These are phyloP conservation scores for Kwoniella mangroviensis DNA, from an alignment of 768 basidiomycete genomes.

Conservation along the genomic window DNA sequence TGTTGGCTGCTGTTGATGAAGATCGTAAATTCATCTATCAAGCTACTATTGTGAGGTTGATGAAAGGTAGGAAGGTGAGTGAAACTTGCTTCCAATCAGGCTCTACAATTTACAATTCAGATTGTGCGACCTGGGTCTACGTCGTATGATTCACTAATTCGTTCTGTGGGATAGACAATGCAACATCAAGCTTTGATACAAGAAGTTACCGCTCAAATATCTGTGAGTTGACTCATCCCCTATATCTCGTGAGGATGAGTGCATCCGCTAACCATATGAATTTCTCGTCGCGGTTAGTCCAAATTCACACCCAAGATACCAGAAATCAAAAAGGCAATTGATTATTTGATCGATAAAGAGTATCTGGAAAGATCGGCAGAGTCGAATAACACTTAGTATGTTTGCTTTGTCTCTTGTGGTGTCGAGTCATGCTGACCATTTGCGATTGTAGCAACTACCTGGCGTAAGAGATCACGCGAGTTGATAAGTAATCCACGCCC, in stretches of 20 bases:
- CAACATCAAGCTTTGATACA: constrained; percentile 57
- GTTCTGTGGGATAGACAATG: constrained; percentile 50
- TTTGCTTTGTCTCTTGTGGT: no score
- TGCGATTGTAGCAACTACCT: constrained; percentile 34
- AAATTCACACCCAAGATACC: constrained; percentile 78
- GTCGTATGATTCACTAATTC: background rate
- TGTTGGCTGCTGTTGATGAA: constrained; percentile 92
- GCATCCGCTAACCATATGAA: no score
- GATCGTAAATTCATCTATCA: constrained; percentile 96
- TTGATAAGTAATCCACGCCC: no score
- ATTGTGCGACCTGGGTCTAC: no score
- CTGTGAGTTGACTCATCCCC: constrained; percentile 22
- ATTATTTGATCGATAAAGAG: constrained; percentile 91
- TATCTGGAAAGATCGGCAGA: constrained; percentile 94
- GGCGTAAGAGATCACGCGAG: constrained; percentile 20
- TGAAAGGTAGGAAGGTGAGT: constrained; percentile 59
- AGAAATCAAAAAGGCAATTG: constrained; percentile 97
- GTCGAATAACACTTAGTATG: constrained; percentile 86
- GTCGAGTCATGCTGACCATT: constrained; percentile 3
- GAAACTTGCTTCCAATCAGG: no score
- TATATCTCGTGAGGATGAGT: no score
- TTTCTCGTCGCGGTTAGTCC: no score
- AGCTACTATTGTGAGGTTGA: constrained; percentile 81
- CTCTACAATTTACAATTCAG: no score
- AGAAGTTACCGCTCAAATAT: constrained; percentile 55